Evolutionary conservation across 441 rosid species (phyloP), one percentile per base, ranked within the genome.

Genomic region (California macrophylla): DNA sequence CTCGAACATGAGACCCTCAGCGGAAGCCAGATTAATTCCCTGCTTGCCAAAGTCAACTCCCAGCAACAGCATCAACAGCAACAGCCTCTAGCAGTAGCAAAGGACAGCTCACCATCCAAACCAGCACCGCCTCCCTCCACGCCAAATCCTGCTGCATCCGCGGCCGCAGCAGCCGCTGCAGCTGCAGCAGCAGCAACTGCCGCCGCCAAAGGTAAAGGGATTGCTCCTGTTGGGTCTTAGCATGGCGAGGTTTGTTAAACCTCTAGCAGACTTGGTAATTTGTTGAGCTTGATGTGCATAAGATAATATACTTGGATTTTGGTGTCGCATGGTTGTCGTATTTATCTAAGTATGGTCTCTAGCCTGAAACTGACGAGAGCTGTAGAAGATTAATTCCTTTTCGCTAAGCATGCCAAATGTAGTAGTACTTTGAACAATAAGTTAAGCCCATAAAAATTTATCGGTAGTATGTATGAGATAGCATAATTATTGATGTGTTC

Each of bases 181-280:
- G 86, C 84, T 0, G 82, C 88, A 0, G 76, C 81, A 63, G 91
- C 96, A 0, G 92, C 92, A 0, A 79, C 91, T 8, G 95, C 93
- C 20, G 87, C 96, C 0, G 87, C 90, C 40, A 87, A 88, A 71
- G 76, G 89, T 50, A 89, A 89, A 81, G 96, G 87, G 69, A 54
- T 87, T 76, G 95, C 92, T 70, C 83, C 96, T 7, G 97, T 85
- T 52, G 97, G 95, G 72, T 89, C 98, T 71, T 93, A 84, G 89
- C 83, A 20, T 69, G 69, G 34, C 6, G 3, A 30, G 6, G n/a
- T n/a, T n/a, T n/a, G n/a, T n/a, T n/a, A n/a, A n/a, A n/a, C n/a
- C n/a, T n/a, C n/a, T n/a, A n/a, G n/a, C n/a, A n/a, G n/a, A 28
- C 3, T 28, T 28, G 30, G 30, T 28, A 28, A 28, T 1, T 71